These are phyloP conservation scores for Harringtonia aguacate DNA, from an alignment of 2,329 filamentous ascomycete species.

Conservation along the genomic window DNA sequence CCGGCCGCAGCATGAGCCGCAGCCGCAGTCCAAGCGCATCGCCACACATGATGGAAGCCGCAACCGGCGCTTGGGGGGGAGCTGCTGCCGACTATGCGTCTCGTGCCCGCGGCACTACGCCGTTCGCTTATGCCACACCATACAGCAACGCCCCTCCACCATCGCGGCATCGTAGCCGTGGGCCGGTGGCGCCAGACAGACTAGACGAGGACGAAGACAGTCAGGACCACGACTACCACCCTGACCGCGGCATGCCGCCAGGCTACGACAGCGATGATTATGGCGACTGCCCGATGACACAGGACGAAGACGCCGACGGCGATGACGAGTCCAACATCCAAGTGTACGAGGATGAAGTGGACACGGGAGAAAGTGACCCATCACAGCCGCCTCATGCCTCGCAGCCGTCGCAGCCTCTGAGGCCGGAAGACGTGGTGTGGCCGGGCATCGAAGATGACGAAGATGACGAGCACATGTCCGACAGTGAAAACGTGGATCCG, in stretches of 20 bases:
- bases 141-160: conserved; percentile 45
- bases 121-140: conserved; percentile 66
- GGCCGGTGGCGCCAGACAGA: conserved; percentile 14
- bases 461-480: conserved; percentile 22
- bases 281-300: conserved; percentile 17
- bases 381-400: conserved; percentile 10
- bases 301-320: conserved; percentile 25
- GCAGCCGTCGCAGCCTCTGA: conserved; percentile 6
- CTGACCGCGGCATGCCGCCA: conserved; percentile 12
- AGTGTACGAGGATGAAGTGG: conserved; percentile 17
- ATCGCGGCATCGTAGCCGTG: conserved; percentile 5
- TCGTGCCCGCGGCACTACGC: conserved; percentile 35
- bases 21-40: conserved; percentile 22
- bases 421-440: conserved; percentile 46
- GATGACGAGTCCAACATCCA: conserved; percentile 18
- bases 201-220: conserved; percentile 17
- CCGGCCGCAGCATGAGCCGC: conserved; percentile 37
- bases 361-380: conserved; percentile 9
- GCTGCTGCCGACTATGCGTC: conserved; percentile 19
- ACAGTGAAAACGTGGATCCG: conserved; percentile 42
- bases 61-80: conserved; percentile 14
- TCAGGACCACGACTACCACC: conserved; percentile 11
- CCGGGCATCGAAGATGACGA: conserved; percentile 40
- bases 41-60: conserved; percentile 21
- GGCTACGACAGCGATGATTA: conserved; percentile 15